Evolutionary conservation across 73 alveolate genomes (phyloP), one percentile per base, ranked within the genome.

Genomic region (Blepharisma stoltei): DNA sequence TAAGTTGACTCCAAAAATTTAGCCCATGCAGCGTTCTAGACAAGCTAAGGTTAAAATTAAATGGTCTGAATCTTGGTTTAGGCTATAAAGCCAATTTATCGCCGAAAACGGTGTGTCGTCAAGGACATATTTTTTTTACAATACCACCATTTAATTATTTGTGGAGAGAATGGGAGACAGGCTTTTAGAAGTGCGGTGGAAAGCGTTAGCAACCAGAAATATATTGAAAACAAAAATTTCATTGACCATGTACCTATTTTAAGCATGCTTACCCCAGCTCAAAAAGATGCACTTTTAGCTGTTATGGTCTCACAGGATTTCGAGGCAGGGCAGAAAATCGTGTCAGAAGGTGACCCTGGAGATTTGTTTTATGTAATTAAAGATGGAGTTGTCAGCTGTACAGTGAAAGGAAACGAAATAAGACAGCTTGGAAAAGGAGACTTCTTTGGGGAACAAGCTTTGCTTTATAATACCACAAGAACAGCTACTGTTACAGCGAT

Each of bases 401-500:
- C 79, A 46, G 89, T 83, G 68, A 87, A 89, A 65, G 93, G 87
- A 41, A 76, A 78, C 48, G 85, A 86, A 50, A 92, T 85, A 45
- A 80, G 81, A 46, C 47, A 41, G 23, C 71, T 85, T 37, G 43
- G 82, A 43, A 88, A 89, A 70, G 99, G 98, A 6, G 98, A 92
- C 54, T 93, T 93, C 8, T 94, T 96, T 71, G 99, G 99, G 38
- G 99, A 96, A 83, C 92, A 94, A 45, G 98, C 99, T 6, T 89
- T 96, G 66, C 93, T 96, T 69, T 96, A 96, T 83, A 93, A 93
- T 78, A 95, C 97, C 0, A 94, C 98, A 5, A 77, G 99, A 87
- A 95, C 98, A 45, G 99, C 99, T 1, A 88, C 98, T 25, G 92
- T 95, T 50, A 91, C 80, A 78, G 94, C 98, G 9, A 46, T 44